Base-by-base conservation (phyloP, 495 filamentous ascomycete genomes). In the Penicillium bialowiezense region DNA sequence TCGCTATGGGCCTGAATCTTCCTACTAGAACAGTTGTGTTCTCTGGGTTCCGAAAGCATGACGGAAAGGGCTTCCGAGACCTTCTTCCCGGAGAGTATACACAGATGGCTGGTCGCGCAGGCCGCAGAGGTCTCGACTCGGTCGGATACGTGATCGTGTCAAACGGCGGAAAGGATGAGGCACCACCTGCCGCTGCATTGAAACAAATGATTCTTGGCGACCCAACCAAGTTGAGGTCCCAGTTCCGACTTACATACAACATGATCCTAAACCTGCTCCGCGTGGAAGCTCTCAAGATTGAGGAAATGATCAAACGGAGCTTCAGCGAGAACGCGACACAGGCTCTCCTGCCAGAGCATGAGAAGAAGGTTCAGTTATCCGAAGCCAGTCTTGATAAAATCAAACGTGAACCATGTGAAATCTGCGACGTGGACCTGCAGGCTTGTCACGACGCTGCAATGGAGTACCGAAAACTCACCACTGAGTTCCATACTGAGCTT, bases 241-340 rank as follows among this genome's bases (percentile, higher is more conserved):
- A 98, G 62, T 98, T 98, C 75, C 82, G 93, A 50, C 77, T 98
- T 33, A 98, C 93, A 1, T 98, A 98, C 74, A 97, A 96, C 67
- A 98, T 98, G 93, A 98, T 98, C 33, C 75, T 98, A 36, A 98
- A 97, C 58, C 79, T 98, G 7, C 75, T 98, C 17, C 86, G 93
- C 15, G 93, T 98, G 14, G 93, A 98, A 70, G 95, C 93, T 6
- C 70, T 98, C 46, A 97, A 96, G 71, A 97, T 98, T 55, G 93
- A 98, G 67, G 93, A 98, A 69, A 98, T 98, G 93, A 98, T 98
- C 72, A 98, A 98, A 76, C 83, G 93, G 54, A 96, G 90, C 65
- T 98, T 98, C 78, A 95, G 90, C 48, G 93, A 98, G 68, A 93
- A 98, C 70, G 91, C 91, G n/a, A 97, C 95, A 0, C 95, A 97